Conservation (phyloP, 2,329 filamentous ascomycete species). For the Talaromyces sp. region DNA sequence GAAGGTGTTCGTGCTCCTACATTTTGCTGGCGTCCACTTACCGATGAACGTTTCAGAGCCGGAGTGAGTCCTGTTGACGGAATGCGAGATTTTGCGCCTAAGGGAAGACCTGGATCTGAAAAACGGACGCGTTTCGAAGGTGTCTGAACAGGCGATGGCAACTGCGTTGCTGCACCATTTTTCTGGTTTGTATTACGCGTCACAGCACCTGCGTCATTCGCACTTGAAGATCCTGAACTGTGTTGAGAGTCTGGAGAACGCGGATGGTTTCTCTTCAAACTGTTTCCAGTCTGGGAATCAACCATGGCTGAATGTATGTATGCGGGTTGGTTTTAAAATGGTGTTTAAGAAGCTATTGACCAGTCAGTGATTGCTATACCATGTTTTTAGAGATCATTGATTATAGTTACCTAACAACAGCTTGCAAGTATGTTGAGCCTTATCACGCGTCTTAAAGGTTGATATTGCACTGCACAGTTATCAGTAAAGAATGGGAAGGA, state of each 20-base stretch:
- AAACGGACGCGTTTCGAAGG: constrained; percentile 38
- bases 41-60: constrained; percentile 35
- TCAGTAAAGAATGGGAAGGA: neutral
- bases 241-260: neutral
- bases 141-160: too few relatives aligned
- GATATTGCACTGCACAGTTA: neutral
- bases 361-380: neutral
- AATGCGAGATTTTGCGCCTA: constrained; percentile 16
- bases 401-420: neutral
- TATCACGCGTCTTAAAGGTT: neutral
- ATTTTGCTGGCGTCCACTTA: neutral
- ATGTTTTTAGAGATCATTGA: neutral
- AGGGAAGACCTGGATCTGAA: constrained; percentile 36
- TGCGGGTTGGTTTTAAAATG: neutral
- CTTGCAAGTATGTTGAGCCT: neutral
- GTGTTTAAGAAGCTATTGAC: neutral
- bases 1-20: constrained; percentile 21
- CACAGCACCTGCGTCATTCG: neutral
- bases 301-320: neutral
- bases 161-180: neutral
- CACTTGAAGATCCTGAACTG: neutral
- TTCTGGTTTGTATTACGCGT: neutral
- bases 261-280: neutral
- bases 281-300: neutral
- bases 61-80: constrained; percentile 44